Conservation (phyloP, 306 rosid species). For the Sicyos baderoa region DNA sequence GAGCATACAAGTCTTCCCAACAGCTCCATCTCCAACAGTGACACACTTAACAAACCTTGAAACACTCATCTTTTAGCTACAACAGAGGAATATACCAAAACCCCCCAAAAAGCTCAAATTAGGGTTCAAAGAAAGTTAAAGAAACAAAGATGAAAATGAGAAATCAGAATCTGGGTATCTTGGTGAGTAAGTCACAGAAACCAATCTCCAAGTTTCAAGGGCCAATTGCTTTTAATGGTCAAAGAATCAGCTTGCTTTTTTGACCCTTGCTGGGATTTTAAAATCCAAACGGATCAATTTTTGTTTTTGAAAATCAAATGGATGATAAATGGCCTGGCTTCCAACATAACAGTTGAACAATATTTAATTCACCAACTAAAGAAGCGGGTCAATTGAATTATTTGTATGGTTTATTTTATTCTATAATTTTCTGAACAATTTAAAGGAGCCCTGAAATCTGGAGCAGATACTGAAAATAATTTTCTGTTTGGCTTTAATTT, state of each 20-base stretch:
- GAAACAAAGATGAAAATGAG: slow-evolving; percentile 3
- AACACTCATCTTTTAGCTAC: slow-evolving; percentile 19
- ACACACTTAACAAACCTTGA: slow-evolving; percentile 98
- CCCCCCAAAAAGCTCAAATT: not conserved
- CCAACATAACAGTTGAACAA: slow-evolving; percentile 6
- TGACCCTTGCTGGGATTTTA: not conserved
- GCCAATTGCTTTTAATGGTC: slow-evolving; percentile 17
- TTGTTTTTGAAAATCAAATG: slow-evolving; percentile 1
- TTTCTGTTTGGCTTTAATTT: not conserved
- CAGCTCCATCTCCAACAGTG: slow-evolving; percentile 98
- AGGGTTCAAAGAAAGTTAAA: not conserved
- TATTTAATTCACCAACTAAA: not conserved
- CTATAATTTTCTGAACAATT: slow-evolving; percentile 10
- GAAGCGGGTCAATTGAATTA: slow-evolving; percentile 13
- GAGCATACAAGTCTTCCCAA: slow-evolving; percentile 98
- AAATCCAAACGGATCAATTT: not conserved
- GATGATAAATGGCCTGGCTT: slow-evolving; percentile 16
- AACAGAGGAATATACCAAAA: not conserved
- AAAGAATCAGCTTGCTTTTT: slow-evolving; percentile 12
- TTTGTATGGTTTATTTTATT: slow-evolving; percentile 8
- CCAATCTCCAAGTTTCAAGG: slow-evolving; percentile 34
- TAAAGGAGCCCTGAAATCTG: not conserved
- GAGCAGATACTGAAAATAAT: not conserved
- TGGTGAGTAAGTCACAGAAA: slow-evolving; percentile 25
- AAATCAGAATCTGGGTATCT: slow-evolving; percentile 16